A percentile compares a stretch with the other conserved stretches of the same genome.
phyloP scores from a whole-genome alignment of 2,329 filamentous ascomycete species.

The Lachnellula arida region DNA sequence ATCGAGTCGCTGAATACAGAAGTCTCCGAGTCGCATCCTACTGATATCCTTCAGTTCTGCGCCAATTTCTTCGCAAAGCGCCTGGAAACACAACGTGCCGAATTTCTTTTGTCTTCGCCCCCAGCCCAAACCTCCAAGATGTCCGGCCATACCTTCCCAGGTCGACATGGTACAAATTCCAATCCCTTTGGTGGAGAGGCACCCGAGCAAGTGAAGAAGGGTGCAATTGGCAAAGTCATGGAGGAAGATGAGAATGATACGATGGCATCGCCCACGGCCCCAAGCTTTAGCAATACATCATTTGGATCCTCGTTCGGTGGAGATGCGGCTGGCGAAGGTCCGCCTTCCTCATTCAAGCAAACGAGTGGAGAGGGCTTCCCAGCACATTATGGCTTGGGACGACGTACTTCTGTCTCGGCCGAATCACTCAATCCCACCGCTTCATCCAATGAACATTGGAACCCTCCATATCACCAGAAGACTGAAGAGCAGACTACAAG shows the following conservation, averaged over 20 bases:
- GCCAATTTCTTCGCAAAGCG: slow-evolving; percentile 63
- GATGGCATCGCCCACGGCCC: slow-evolving; percentile 68
- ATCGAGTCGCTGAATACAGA: slow-evolving; percentile 60
- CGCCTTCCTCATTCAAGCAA: slow-evolving; percentile 37
- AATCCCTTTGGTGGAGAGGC: slow-evolving; percentile 66
- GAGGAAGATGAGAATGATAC: slow-evolving; percentile 66
- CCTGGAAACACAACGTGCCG: slow-evolving; percentile 59
- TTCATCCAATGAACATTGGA: slow-evolving; percentile 82
- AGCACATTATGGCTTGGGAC: slow-evolving; percentile 87
- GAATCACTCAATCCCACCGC: slow-evolving; percentile 90
- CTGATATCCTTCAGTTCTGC: slow-evolving; percentile 66
- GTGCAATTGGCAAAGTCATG: slow-evolving; percentile 48
- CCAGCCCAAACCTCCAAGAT: slow-evolving; percentile 42
- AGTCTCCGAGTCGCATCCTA: slow-evolving; percentile 51
- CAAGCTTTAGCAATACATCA: slow-evolving; percentile 45
- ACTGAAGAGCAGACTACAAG: slow-evolving; percentile 73
- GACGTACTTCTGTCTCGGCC: slow-evolving; percentile 92
- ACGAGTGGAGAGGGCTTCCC: slow-evolving; percentile 66
- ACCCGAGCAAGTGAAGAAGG: slow-evolving; percentile 29
- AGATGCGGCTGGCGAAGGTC: slow-evolving; percentile 43
- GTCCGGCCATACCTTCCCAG: slow-evolving; percentile 73
- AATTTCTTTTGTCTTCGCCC: slow-evolving; percentile 47
- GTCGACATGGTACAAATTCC: slow-evolving; percentile 59
- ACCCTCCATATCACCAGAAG: slow-evolving; percentile 81
- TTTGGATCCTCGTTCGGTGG: slow-evolving; percentile 37